Base-by-base conservation (phyloP, 768 basidiomycete genomes). In the Mycena crocata region DNA sequence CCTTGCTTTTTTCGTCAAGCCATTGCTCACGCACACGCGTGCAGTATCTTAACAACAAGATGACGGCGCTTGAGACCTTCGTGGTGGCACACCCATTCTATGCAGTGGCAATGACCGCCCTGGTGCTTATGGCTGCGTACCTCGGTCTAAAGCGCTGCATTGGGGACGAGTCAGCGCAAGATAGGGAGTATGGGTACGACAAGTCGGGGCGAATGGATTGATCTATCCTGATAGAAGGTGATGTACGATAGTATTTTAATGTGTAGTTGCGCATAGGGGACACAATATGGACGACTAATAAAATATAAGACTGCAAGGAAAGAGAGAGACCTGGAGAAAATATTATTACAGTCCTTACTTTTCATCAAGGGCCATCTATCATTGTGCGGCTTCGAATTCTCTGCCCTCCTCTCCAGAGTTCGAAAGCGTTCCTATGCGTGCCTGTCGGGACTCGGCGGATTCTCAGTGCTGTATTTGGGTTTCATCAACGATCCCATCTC, bases 1-100 rank as follows among this genome's bases (percentile, higher is more conserved):
- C n/a, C 50, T 58, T 49, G 9, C 5, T 55, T 59, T 54, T n/a
- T 24, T 32, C 31, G 7, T 52, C 65, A 31, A 13, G 15, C 12
- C 9, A 21, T 23, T 31, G 44, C 44, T 68, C 9, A 58, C 45
- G 35, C 51, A 45, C 42, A 23, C 23, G 17, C 26, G 37, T 58
- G 31, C 68, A 86, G 85, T 78, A 77, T 66, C 74, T 86, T 34
- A 87, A 82, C 76, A 68, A 64, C 49, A 82, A 82, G 64, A 73
- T 86, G 74, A 66, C 72, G 19, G 66, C 77, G 10, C 39, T 83
- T 10, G 82, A 85, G 66, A 50, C 49, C 14, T 84, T 77, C 57
- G 73, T 86, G 28, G 52, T 76, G n/a, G 72, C 72, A 3, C 73
- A 84, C 64, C 81, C 82, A 0, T 60, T 78, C 57, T 76, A 76